Percentiles rank a stretch among this genome's conserved stretches.
phyloP scores from a whole-genome alignment of 306 rosid genomes.

The Gillenia trifoliata region DNA sequence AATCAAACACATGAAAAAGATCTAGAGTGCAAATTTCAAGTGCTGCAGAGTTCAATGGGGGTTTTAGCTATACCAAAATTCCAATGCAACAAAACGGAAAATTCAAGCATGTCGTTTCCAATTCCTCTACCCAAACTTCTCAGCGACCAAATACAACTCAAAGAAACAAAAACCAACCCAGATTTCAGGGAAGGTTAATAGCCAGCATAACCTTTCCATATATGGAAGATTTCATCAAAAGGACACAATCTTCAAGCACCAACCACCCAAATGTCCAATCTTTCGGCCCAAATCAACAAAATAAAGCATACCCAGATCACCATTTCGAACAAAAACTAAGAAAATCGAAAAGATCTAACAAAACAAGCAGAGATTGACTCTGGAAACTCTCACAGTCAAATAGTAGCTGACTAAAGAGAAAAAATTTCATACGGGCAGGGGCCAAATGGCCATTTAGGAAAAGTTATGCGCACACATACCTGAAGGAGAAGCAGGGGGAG shows the following conservation, averaged over 20 bases:
- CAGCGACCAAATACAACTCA: slow-evolving; percentile 12
- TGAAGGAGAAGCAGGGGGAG: slow-evolving; percentile 23
- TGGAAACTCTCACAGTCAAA: slow-evolving; percentile 1
- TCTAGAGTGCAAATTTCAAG: not conserved
- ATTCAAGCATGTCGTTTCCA: not conserved
- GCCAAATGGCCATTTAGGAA: slow-evolving; percentile 5
- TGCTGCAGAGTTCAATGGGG: not conserved
- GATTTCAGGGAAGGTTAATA: not conserved
- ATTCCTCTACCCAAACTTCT: not conserved
- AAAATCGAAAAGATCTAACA: slow-evolving; percentile 51
- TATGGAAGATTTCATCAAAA: not conserved
- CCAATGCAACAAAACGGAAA: not conserved
- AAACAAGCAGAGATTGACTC: not conserved
- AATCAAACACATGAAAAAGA: not conserved
- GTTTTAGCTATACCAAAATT: not conserved
- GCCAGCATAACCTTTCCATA: not conserved
- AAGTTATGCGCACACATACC: slow-evolving; percentile 28
- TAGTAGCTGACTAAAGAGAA: not conserved
- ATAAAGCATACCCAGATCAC: slow-evolving; percentile 26
- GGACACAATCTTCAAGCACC: not conserved
- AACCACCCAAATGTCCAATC: not conserved
- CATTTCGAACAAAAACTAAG: slow-evolving; percentile 18
- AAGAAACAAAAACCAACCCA: not conserved
- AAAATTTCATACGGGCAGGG: not conserved
- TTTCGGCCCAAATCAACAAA: slow-evolving; percentile 15